These are phyloP conservation scores for Endothia cerciana DNA, from an alignment of 2,329 filamentous ascomycete genomes.

Conservation along the genomic window DNA sequence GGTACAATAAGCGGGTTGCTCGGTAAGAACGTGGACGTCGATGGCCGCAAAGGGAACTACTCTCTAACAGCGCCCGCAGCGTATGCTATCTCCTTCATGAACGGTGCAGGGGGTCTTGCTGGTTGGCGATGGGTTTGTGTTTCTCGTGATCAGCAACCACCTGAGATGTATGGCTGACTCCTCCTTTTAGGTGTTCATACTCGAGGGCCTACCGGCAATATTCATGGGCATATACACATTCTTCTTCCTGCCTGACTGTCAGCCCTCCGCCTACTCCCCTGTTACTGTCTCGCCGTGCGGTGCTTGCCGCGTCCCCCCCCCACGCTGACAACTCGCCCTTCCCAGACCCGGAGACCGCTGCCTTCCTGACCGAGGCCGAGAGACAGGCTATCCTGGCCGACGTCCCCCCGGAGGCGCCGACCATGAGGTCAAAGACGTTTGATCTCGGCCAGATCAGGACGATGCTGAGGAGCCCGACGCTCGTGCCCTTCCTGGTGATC, in stretches of 20 bases:
- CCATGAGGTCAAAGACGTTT: conserved; percentile 32
- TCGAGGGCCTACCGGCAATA: conserved; percentile 35
- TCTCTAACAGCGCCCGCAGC: conserved; percentile 24
- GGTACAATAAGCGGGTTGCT: conserved; percentile 38
- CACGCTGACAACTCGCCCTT: neutral
- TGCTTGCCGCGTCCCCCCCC: neutral
- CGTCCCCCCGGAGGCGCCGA: conserved; percentile 33
- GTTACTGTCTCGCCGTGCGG: neutral
- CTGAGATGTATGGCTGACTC: neutral
- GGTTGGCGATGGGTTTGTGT: conserved; percentile 35
- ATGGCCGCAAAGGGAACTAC: too few relatives aligned
- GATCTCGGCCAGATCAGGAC: conserved; percentile 31
- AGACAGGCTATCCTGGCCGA: conserved; percentile 31
- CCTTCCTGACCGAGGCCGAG: conserved; percentile 33
- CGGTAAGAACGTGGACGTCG: conserved; percentile 17
- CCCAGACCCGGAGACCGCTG: conserved; percentile 34
- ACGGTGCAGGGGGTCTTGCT: conserved; percentile 32
- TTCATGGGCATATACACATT: conserved; percentile 33
- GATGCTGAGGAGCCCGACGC: conserved; percentile 32
- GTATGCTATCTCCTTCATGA: conserved; percentile 37
- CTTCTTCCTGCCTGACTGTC: conserved; percentile 35
- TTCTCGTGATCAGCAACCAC: neutral
- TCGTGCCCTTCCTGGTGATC: conserved; percentile 34
- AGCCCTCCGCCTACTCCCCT: neutral
- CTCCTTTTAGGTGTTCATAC: conserved; percentile 33